These are phyloP conservation scores for Orbilia quercus DNA, from an alignment of 2,329 filamentous ascomycete genomes.

Conservation along the genomic window DNA sequence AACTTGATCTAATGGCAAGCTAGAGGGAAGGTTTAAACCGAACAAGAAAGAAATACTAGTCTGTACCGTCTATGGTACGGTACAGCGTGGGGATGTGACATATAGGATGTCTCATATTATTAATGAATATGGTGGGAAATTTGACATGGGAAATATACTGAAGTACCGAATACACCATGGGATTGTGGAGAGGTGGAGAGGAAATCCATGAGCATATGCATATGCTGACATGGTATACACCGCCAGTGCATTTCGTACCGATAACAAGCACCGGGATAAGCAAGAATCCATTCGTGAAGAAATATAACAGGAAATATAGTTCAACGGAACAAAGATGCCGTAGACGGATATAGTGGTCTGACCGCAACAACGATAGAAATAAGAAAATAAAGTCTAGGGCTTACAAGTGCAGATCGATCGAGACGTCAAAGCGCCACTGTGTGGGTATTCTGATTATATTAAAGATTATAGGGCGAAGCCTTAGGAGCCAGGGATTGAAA, in stretches of 20 bases:
- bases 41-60: neutral
- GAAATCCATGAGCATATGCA: no score
- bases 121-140: no score
- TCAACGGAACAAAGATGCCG: conserved; percentile 14
- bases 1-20: no score
- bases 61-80: no score
- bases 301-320: neutral
- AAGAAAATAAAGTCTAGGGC: conserved; percentile 24
- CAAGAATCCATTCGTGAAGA: neutral
- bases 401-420: conserved; percentile 39
- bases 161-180: no score
- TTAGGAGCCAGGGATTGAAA: conserved; percentile 32
- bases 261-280: no score
- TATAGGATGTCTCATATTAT: no score
- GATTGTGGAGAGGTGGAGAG: no score
- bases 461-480: conserved; percentile 19
- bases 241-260: no score
- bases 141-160: no score
- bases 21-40: neutral
- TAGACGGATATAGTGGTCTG: conserved; percentile 18
- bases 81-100: no score
- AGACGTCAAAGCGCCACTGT: conserved; percentile 27
- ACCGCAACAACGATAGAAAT: conserved; percentile 20
- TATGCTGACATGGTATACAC: no score
- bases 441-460: conserved; percentile 5